phyloP scores from a whole-genome alignment of 148 eudicot species.

The Rhododendron mucronatum region DNA sequence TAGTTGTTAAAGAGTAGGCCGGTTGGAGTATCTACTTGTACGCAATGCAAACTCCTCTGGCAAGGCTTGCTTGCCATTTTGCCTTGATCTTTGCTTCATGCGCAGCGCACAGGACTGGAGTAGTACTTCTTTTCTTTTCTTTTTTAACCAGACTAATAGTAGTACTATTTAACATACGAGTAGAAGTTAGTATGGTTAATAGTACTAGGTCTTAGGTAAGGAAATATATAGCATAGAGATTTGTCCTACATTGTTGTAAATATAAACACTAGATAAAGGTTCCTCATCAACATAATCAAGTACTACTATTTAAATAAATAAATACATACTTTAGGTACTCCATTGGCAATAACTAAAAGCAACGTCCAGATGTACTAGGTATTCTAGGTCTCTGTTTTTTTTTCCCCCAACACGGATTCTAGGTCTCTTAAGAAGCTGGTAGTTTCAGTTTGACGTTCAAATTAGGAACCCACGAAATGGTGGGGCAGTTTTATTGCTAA shows the following conservation, averaged over 20 bases:
- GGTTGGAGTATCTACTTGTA: background rate
- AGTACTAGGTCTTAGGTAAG: background rate
- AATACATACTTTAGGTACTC: background rate
- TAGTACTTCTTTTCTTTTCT: no score
- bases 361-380: background rate
- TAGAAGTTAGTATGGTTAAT: background rate
- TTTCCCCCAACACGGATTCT: no score
- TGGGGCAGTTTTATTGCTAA: background rate
- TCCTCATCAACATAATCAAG: background rate
- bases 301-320: background rate
- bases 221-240: background rate
- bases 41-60: background rate
- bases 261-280: background rate
- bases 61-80: background rate
- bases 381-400: background rate
- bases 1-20: background rate
- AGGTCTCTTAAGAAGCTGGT: background rate
- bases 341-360: background rate
- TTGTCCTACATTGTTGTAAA: background rate
- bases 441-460: background rate
- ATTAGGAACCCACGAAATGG: background rate
- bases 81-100: background rate
- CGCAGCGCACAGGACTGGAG: background rate
- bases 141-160: no score
- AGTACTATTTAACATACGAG: background rate